Evolutionary conservation across 352 stramenopile genomes (phyloP), one percentile per base, ranked within the genome.

Genomic region (Phytopythium cucurbitacearum): DNA sequence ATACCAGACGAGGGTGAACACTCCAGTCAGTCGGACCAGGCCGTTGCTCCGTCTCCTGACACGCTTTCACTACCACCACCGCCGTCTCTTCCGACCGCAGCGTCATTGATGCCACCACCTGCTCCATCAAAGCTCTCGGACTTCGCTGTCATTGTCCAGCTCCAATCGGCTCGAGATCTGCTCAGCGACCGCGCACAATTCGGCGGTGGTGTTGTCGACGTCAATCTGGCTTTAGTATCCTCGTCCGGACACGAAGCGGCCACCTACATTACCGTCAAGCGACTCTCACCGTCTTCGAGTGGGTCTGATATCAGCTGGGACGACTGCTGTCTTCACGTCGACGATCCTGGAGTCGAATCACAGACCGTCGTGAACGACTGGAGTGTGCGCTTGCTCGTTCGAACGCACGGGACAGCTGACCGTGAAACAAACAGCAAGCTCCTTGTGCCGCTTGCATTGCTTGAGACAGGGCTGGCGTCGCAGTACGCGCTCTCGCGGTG

Each of bases 401-500:
- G 60, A 13, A 8, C 43, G 8, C 48, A 33, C 12, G 38, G 37
- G 8, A 60, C 4, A n/a, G 48, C 33, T 34, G 44, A 38, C 6
- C 40, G 36, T 7, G 4, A 33, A 32, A 48, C 40, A 7, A 9
- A 39, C 7, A 21, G 48, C 16, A 54, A 39, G 11, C 38, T 88
- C 5, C 51, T 57, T 36, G 66, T 88, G 6, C 65, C 74, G 28
- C 38, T 88, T 28, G 65, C 59, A 11, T 47, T 86, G 15, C 52
- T 88, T 5, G 72, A 81, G 48, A 76, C 73, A n/a, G 61, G 74
- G 8, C 48, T 86, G 1, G 75, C 77, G 0, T 56, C 67, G 37
- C 40, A 72, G 12, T 83, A 76, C 48, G 62, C 65, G 0, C 70
- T 88, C 49, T 80, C 53, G 15, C 67, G 77, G 10, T 88, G 77